Evolutionary conservation across 805 yeast species (phyloP), one percentile per base, ranked within the genome.

Genomic region (Pichia exigua): DNA sequence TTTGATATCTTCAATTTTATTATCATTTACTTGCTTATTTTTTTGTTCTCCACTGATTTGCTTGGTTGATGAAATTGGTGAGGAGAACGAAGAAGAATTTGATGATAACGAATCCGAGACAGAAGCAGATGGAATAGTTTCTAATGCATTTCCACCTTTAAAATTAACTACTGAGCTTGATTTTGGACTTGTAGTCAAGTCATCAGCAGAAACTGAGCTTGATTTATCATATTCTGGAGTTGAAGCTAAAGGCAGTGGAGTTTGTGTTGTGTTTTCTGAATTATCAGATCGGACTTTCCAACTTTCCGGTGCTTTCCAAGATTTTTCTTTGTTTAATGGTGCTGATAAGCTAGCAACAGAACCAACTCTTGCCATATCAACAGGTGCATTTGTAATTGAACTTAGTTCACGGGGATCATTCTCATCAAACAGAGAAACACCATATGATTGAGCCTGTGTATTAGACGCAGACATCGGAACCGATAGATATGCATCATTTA

Each of bases 291-390:
- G 78, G 11, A 79, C 83, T 58, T 79, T 82, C 85, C 85, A 80
- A 54, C 79, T 74, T 50, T 79, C 83, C 2, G 85, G 85, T 6
- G 85, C 78, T 26, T 65, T 67, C 85, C 85, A 80, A 22, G 51
- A 48, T 41, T 58, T 54, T 13, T 45, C 54, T 11, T 48, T 50
- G 6, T 40, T 21, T 20, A 48, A 21, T 5, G 44, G 53, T 13
- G 53, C 41, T 17, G 51, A 21, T n/a, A 55, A 45, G 32, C 65
- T 62, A 5, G 51, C 49, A 27, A 53, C 52, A 4, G 66, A 62
- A n/a, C 55, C 61, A 46, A 60, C 50, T 45, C 65, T 54, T 2
- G 66, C 52, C 59, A 60, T 57, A 43, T 44, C 52, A 17, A 17
- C 39, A 3, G 60, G 50, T 22, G 56, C 21, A 18, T 55, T 59